A percentile compares a stretch with the other conserved stretches of the same genome.
These are phyloP conservation scores for Dissophora ornata DNA, from an alignment of 192 early-diverging fungal genomes.

Conservation along the genomic window DNA sequence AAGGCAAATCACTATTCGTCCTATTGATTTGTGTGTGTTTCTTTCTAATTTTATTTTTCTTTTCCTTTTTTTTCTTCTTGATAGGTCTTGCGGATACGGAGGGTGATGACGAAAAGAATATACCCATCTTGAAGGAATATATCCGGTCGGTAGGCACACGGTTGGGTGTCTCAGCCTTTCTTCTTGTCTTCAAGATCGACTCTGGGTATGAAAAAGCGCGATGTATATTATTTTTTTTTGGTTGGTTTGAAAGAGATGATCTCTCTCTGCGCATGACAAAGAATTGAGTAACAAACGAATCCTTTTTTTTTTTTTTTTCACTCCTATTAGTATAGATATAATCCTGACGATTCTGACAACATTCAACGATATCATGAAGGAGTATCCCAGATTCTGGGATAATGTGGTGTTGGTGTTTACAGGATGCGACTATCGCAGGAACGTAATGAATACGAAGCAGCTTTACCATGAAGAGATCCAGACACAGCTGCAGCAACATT, in stretches of 20 bases:
- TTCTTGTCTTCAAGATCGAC: constrained; percentile 53
- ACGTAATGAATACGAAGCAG: constrained; percentile 51
- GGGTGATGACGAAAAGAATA: constrained; percentile 55
- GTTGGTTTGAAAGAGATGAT: too few relatives aligned
- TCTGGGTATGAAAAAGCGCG: constrained; percentile 17
- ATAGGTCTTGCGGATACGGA: constrained; percentile 52
- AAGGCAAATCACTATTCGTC: too few relatives aligned
- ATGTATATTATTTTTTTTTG: not conserved
- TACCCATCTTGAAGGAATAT: constrained; percentile 52
- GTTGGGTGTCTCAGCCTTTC: constrained; percentile 41
- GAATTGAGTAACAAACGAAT: not conserved
- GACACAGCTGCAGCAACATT: constrained; percentile 33
- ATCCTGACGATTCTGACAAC: constrained; percentile 41
- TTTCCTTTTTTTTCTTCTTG: not conserved
- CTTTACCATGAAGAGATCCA: constrained; percentile 51
- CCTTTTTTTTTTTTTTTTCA: not conserved
- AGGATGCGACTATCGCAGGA: constrained; percentile 46
- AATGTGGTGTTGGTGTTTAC: constrained; percentile 50
- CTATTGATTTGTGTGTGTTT: not conserved
- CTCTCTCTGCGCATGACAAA: too few relatives aligned
- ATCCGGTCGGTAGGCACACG: constrained; percentile 45
- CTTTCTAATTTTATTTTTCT: not conserved
- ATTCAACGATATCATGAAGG: constrained; percentile 53
- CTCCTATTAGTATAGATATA: constrained; percentile 38
- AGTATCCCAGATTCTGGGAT: constrained; percentile 49